Evolutionary conservation across 2,329 filamentous ascomycete genomes (phyloP).

Genomic region (Colletotrichum lindemuthianum): DNA sequence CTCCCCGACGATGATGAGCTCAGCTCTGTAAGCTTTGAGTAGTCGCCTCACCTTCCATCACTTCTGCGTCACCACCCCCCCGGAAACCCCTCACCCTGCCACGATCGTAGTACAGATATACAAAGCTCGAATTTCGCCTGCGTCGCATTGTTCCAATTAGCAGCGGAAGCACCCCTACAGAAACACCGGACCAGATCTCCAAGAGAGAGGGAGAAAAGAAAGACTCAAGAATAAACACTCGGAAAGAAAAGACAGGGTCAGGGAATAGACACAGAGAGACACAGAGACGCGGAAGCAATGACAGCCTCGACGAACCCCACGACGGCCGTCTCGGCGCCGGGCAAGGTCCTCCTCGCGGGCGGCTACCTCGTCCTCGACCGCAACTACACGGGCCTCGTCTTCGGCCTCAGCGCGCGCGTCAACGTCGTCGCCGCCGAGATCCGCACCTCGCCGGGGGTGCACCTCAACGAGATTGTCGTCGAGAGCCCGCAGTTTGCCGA

Average conservation of each 20-base stretch:
- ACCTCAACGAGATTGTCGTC: slow-evolving; percentile 80
- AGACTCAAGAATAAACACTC: background rate
- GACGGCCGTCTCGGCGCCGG: slow-evolving; percentile 84
- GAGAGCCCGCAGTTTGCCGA: slow-evolving; percentile 90
- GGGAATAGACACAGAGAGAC: background rate
- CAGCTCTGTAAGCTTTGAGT: slow-evolving; percentile 23
- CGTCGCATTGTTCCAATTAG: no score
- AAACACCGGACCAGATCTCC: background rate
- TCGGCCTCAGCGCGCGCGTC: slow-evolving; percentile 75
- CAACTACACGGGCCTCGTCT: slow-evolving; percentile 79
- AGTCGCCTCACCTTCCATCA: slow-evolving; percentile 23
- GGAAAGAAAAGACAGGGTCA: background rate
- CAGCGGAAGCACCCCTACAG: background rate
- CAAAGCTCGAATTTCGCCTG: background rate
- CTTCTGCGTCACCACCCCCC: slow-evolving; percentile 28
- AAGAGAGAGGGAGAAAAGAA: background rate
- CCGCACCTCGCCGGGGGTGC: slow-evolving; percentile 66
- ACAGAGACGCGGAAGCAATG: background rate
- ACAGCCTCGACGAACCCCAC: slow-evolving; percentile 44
- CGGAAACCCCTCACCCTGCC: background rate
- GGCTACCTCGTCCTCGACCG: slow-evolving; percentile 95
- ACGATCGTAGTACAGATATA: background rate
- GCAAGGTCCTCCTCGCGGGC: slow-evolving; percentile 94
- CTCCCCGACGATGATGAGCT: slow-evolving; percentile 9
- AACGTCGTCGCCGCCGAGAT: slow-evolving; percentile 70